Evolutionary conservation across 164 flowering plant species (phyloP).

Genomic region (Saururus chinensis): DNA sequence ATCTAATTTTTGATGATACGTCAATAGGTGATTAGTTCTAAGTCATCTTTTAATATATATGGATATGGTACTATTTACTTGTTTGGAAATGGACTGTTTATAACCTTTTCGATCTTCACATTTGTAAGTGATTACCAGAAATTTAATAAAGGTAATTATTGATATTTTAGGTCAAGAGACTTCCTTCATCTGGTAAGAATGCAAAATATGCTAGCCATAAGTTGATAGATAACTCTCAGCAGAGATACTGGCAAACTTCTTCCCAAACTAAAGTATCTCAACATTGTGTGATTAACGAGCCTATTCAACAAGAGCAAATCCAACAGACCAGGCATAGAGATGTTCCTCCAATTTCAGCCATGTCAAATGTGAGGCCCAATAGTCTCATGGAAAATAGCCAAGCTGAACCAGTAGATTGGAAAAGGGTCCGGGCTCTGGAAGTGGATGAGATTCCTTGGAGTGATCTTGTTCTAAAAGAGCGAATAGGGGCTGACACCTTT

Average conservation of each 20-base stretch:
- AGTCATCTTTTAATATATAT: not conserved
- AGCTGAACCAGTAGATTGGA: too few species aligned
- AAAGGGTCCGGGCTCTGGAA: constrained; percentile 42
- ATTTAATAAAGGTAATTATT: too few species aligned
- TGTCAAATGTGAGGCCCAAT: constrained; percentile 23
- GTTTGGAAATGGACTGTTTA: not conserved
- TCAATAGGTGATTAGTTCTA: constrained; percentile 41
- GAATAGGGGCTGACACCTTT: constrained; percentile 79
- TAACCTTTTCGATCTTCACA: too few species aligned
- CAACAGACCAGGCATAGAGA: constrained; percentile 24
- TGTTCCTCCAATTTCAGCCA: constrained; percentile 15
- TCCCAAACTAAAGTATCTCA: constrained; percentile 19
- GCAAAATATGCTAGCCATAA: constrained; percentile 10
- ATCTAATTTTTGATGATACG: constrained; percentile 57
- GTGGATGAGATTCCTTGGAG: constrained; percentile 87
- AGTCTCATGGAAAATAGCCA: constrained; percentile 26
- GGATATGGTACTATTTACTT: not conserved
- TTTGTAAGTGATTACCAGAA: too few species aligned
- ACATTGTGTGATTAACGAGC: constrained; percentile 15
- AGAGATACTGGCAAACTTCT: constrained; percentile 16
- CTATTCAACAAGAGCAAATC: constrained; percentile 20
- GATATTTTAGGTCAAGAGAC: constrained; percentile 27
- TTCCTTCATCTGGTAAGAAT: constrained; percentile 22
- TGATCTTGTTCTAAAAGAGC: constrained; percentile 73
- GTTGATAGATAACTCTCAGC: constrained; percentile 20